These are phyloP conservation scores for Lasiosphaeria ovina DNA, from an alignment of 495 filamentous ascomycete genomes.

Conservation along the genomic window DNA sequence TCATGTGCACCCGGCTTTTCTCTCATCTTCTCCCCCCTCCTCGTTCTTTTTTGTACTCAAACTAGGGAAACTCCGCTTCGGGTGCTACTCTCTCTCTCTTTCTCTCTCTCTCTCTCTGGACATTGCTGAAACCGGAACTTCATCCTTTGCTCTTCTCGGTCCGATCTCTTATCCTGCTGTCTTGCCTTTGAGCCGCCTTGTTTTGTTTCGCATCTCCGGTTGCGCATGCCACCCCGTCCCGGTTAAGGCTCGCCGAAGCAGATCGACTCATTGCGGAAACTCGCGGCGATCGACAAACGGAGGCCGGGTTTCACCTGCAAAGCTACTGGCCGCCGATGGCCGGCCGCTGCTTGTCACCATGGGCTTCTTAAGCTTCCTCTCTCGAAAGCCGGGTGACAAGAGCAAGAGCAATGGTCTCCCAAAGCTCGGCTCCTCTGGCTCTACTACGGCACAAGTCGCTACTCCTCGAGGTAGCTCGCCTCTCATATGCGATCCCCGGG, in stretches of 20 bases:
- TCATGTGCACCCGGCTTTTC: neutral
- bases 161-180: neutral
- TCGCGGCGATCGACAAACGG: neutral
- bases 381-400: conserved; percentile 30
- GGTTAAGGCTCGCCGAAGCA: neutral
- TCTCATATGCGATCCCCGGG: conserved; percentile 19
- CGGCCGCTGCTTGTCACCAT: conserved; percentile 28
- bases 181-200: neutral
- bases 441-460: conserved; percentile 26
- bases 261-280: conserved; percentile 1
- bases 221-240: neutral
- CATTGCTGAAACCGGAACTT: neutral
- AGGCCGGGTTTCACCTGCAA: neutral
- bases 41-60: neutral
- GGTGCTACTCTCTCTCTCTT: neutral
- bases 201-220: neutral
- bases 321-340: conserved; percentile 22
- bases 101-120: neutral
- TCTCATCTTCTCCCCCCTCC: neutral
- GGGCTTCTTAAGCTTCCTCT: conserved; percentile 44
- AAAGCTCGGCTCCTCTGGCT: conserved; percentile 33
- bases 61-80: neutral
- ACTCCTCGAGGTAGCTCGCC: conserved; percentile 33
- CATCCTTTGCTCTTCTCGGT: neutral
- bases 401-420: conserved; percentile 19